Evolutionary conservation across 331 rosid genomes (phyloP).

Genomic region (Cucumis variabilis): DNA sequence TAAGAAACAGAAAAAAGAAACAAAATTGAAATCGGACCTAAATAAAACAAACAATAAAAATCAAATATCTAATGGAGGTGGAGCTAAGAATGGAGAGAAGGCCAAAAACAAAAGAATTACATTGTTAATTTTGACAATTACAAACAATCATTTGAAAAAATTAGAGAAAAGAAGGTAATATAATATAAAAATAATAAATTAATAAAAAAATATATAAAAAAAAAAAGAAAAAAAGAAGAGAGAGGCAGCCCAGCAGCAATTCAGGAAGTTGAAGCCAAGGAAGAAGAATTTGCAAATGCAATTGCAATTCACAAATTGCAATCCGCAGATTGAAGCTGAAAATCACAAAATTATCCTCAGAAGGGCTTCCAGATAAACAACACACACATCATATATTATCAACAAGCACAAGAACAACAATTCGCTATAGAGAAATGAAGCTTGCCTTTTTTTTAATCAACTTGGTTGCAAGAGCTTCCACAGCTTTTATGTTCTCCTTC

Average conservation of each 20-base stretch:
- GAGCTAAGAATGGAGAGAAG: not conserved
- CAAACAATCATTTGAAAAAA: slow-evolving; percentile 7
- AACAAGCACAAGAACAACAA: not conserved
- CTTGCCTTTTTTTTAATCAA: not conserved
- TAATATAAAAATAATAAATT: not conserved
- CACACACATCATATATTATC: no score
- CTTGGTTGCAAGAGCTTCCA: not conserved
- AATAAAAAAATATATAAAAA: no score
- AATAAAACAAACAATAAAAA: no score
- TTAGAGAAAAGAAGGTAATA: not conserved
- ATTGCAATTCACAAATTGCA: not conserved
- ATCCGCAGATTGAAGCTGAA: slow-evolving; percentile 17
- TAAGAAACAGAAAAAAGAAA: no score
- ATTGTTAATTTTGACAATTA: slow-evolving; percentile 28
- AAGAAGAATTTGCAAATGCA: not conserved
- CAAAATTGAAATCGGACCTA: no score
- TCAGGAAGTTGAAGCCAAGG: slow-evolving; percentile 28
- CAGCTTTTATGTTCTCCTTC: slow-evolving; percentile 47
- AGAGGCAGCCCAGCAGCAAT: not conserved
- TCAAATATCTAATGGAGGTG: not conserved
- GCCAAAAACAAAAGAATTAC: slow-evolving; percentile 9
- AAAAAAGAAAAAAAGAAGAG: no score
- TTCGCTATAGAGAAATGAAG: not conserved
- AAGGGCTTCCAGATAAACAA: not conserved
- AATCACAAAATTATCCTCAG: slow-evolving; percentile 28